phyloP scores from a whole-genome alignment of 768 basidiomycete species.

The Amanita thiersii region DNA sequence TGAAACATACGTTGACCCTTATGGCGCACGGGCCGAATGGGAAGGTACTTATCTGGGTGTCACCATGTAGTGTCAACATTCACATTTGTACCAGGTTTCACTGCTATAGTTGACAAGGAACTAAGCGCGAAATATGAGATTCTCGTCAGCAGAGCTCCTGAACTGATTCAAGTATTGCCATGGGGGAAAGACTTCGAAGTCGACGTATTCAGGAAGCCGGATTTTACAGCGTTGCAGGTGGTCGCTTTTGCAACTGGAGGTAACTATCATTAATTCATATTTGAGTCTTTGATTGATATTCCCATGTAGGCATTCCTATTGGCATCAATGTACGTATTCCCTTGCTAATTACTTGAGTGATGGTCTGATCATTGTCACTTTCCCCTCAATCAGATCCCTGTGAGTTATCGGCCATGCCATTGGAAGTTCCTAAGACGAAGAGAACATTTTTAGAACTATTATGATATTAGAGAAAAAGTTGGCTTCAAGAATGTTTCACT shows the following conservation, averaged over 20 bases:
- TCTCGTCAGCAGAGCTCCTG: conserved; percentile 69
- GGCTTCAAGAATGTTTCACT: conserved; percentile 91
- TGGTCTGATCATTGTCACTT: not conserved
- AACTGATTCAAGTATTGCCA: conserved; percentile 72
- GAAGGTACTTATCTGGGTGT: conserved; percentile 44
- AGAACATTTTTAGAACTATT: conserved; percentile 64
- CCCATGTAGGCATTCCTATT: conserved; percentile 65
- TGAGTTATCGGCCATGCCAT: conserved; percentile 20
- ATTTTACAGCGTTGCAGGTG: conserved; percentile 81
- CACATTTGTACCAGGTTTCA: conserved; percentile 51
- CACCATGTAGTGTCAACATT: conserved; percentile 2
- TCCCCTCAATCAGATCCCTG: conserved; percentile 55
- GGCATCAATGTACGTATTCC: conserved; percentile 65
- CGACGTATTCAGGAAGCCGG: conserved; percentile 77
- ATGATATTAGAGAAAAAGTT: conserved; percentile 69
- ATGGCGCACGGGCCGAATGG: conserved; percentile 89
- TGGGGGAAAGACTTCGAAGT: conserved; percentile 69
- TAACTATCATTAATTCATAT: conserved; percentile 19
- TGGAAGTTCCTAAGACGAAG: not conserved
- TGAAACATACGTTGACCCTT: conserved; percentile 85
- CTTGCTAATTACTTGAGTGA: conserved; percentile 1
- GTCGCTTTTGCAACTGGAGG: conserved; percentile 80
- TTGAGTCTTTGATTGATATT: conserved; percentile 5
- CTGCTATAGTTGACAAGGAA: conserved; percentile 81
- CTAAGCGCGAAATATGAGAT: conserved; percentile 76